Conservation (phyloP, 2,329 filamentous ascomycete genomes). For the Colletotrichum tanaceti region DNA sequence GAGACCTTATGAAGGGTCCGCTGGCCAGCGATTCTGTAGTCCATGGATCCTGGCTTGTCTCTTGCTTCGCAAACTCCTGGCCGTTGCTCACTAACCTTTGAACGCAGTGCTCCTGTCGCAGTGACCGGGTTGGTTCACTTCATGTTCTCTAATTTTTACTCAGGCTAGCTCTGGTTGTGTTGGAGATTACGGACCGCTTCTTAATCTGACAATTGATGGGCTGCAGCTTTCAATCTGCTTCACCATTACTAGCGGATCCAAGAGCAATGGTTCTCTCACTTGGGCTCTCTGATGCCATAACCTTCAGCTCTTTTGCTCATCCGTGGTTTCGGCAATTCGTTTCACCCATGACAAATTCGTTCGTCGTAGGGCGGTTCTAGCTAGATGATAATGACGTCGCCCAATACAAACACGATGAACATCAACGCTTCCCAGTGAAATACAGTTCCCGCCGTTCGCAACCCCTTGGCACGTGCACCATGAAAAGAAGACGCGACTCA, state of each 20-base stretch:
- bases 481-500: background rate
- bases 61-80: constrained; percentile 28
- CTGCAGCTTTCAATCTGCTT: constrained; percentile 66
- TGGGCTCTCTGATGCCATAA: constrained; percentile 72
- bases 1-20: constrained; percentile 22
- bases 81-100: constrained; percentile 29
- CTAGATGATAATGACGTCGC: constrained; percentile 8
- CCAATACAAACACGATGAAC: constrained; percentile 16
- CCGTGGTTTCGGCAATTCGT: constrained; percentile 69
- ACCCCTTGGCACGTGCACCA: background rate
- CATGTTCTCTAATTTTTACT: too few species aligned
- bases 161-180: background rate
- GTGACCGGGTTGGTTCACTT: background rate
- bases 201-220: constrained; percentile 63
- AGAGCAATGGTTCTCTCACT: constrained; percentile 57
- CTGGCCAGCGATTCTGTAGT: constrained; percentile 25
- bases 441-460: background rate
- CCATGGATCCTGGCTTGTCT: constrained; percentile 24
- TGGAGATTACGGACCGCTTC: constrained; percentile 51
- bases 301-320: constrained; percentile 43
- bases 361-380: background rate
- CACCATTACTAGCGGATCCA: constrained; percentile 65
- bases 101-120: constrained; percentile 11
- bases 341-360: constrained; percentile 68
- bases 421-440: background rate